Percentiles rank a stretch among this genome's conserved stretches.
Evolutionary conservation across 768 basidiomycete genomes (phyloP).

Genomic region (Tricholoma bakamatsutake): DNA sequence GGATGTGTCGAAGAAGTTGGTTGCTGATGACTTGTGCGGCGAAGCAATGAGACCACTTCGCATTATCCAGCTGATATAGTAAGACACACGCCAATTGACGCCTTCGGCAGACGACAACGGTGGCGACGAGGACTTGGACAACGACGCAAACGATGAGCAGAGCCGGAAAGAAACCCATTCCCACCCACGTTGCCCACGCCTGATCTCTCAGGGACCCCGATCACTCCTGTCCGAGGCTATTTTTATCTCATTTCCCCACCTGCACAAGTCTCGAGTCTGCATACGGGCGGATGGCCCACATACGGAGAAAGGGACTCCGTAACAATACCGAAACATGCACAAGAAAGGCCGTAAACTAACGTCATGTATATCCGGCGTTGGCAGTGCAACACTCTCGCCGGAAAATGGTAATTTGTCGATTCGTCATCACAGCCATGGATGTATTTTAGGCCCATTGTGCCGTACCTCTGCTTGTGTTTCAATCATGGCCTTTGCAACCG

Average conservation of each 20-base stretch:
- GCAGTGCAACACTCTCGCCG: no score
- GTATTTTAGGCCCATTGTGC: neutral
- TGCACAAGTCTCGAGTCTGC: neutral
- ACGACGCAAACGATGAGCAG: constrained; percentile 18
- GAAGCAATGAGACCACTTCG: constrained; percentile 24
- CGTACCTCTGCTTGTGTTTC: no score
- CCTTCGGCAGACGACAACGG: constrained; percentile 13
- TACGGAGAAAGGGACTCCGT: neutral
- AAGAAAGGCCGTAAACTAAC: neutral
- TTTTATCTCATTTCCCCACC: neutral
- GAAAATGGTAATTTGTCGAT: no score
- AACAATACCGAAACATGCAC: neutral
- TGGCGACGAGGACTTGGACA: constrained; percentile 14
- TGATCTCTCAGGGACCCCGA: constrained; percentile 18
- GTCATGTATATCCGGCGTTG: neutral
- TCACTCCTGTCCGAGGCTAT: constrained; percentile 7
- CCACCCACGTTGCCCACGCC: constrained; percentile 11
- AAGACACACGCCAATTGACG: constrained; percentile 3
- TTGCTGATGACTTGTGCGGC: constrained; percentile 14
- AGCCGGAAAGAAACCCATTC: constrained; percentile 12
- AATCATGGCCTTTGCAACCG: no score
- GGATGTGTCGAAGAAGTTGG: constrained; percentile 16
- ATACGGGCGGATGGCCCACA: neutral
- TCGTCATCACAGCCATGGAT: no score
- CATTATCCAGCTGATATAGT: constrained; percentile 22